Base-by-base conservation (phyloP, 108 stramenopile species). In the Nitzschia sp. region DNA sequence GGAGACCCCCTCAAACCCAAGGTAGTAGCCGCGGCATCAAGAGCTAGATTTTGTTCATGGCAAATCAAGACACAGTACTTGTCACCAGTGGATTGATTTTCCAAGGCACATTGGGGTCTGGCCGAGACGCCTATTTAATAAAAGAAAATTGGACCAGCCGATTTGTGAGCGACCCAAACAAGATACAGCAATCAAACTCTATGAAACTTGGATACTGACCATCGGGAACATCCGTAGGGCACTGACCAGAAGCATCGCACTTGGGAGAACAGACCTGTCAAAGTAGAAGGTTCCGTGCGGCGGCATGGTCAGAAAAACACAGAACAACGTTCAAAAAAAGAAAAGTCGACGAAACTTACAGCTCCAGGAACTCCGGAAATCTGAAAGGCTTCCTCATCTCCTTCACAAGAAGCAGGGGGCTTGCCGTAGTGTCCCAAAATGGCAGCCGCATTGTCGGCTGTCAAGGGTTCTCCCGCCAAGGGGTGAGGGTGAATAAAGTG, bases 21-120 rank as follows among this genome's bases (percentile, higher is more conserved):
- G 24, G 17, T 54, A 24, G 17, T 54, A 24, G 17, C 21, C 0
- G 29, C 21, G 8, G 22, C 38, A 55, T 40, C 53, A 6, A 67
- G 42, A 8, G 14, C 12, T 6, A 26, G 6, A 11, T 17, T 25
- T 42, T 38, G 41, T 22, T 48, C n/a, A n/a, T 57, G 21, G 50
- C 68, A 69, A 50, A 69, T 69, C 56, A 69, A 53, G 44, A 57
- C 68, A 41, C 68, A 69, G 34, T 69, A 69, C 57, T 57, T 69
- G 14, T 69, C 68, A 42, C 68, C 68, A n/a, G 68, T 57, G 48
- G 56, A 8, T 20, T 26, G 57, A 50, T 69, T 69, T 38, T 69
- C 56, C 37, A 69, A 53, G 44, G 68, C 68, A 59, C 68, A 69
- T 11, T 29, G 26, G 0, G 68, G 68, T 11, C 37, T 25, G 20